Evolutionary conservation across 2,329 filamentous ascomycete genomes (phyloP).

Genomic region (Coleophoma cylindrospora): DNA sequence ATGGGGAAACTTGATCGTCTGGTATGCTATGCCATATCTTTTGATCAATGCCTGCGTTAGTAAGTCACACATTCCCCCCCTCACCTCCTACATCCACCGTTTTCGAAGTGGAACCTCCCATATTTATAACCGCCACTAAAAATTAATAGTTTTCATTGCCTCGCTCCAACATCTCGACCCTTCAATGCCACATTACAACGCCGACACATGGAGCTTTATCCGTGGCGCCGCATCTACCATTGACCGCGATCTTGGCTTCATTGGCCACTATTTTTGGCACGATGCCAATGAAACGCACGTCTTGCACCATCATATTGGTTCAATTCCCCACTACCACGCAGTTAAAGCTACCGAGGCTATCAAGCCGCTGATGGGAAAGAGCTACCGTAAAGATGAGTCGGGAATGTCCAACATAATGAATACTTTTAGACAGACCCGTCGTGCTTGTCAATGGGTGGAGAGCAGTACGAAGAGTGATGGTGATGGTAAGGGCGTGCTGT

Average conservation of each 20-base stretch:
- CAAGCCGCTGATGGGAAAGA: slow-evolving; percentile 44
- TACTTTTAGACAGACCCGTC: neutral
- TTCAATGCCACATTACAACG: neutral
- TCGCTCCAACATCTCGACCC: neutral
- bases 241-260: slow-evolving; percentile 58
- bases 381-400: slow-evolving; percentile 31
- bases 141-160: neutral
- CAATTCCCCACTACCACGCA: slow-evolving; percentile 54
- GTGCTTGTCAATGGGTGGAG: neutral
- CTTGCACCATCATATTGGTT: slow-evolving; percentile 55
- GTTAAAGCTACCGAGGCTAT: slow-evolving; percentile 50
- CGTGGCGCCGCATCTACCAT: slow-evolving; percentile 43
- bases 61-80: neutral
- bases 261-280: slow-evolving; percentile 58
- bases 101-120: neutral
- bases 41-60: neutral
- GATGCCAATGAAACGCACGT: slow-evolving; percentile 59
- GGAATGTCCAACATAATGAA: neutral
- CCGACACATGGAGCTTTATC: neutral
- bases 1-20: neutral
- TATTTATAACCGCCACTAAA: neutral
- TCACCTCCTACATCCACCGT: neutral
- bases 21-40: neutral
- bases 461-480: neutral
- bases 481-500: neutral